Conservation (phyloP, 164 flowering plant species). For the Paratinospora sagittata region DNA sequence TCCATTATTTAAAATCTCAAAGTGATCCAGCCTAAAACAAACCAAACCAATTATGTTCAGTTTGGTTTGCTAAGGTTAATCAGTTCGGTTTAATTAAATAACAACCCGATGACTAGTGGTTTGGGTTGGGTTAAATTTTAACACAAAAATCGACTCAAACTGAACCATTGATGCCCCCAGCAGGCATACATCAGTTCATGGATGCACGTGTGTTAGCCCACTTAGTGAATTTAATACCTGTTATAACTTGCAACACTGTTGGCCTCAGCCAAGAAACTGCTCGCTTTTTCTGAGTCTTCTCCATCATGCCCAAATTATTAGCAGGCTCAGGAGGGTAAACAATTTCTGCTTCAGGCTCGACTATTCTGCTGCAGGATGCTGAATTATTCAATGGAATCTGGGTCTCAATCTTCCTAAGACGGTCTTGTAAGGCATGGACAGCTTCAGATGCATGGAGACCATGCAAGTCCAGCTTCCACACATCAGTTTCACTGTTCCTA, state of each 20-base stretch:
- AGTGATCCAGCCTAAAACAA: too few relatives aligned
- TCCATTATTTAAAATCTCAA: too few relatives aligned
- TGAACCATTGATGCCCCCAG: too few relatives aligned
- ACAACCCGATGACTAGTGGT: too few relatives aligned
- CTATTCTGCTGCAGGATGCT: conserved; percentile 23
- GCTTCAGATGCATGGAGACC: conserved; percentile 96
- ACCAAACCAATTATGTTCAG: too few relatives aligned
- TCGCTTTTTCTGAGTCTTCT: conserved; percentile 21
- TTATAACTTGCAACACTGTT: conserved; percentile 59
- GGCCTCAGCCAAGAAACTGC: conserved; percentile 31
- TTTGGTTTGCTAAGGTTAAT: too few relatives aligned
- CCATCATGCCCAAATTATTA: conserved; percentile 17
- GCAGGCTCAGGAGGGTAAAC: conserved; percentile 18
- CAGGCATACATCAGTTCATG: background rate
- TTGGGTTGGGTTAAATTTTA: too few relatives aligned
- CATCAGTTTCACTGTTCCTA: conserved; percentile 50
- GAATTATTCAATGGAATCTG: conserved; percentile 23
- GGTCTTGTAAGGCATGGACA: conserved; percentile 53
- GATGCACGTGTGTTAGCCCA: background rate
- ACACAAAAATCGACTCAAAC: too few relatives aligned
- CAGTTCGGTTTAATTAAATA: too few relatives aligned
- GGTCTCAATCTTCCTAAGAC: conserved; percentile 51
- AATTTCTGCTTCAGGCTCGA: conserved; percentile 12
- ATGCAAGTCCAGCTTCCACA: conserved; percentile 88
- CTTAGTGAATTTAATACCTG: conserved; percentile 41